phyloP scores from a whole-genome alignment of 108 stramenopile genomes.

The Parietichytrium sp. region DNA sequence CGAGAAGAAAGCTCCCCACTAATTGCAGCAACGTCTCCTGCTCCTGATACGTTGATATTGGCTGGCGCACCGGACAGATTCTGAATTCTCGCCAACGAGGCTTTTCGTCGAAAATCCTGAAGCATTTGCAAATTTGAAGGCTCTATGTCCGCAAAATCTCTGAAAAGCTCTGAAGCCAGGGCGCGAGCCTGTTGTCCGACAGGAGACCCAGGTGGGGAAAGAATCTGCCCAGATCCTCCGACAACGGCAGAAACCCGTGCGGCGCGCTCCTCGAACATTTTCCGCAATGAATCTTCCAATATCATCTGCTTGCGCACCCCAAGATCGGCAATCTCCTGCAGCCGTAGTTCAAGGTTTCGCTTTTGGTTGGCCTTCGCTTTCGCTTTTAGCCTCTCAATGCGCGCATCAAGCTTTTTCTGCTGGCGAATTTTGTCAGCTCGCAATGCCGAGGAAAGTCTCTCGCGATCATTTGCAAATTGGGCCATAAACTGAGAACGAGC shows the following conservation, averaged over 20 bases:
- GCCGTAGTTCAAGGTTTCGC: neutral
- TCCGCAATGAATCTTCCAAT: neutral
- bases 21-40: too few species aligned
- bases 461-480: neutral
- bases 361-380: neutral
- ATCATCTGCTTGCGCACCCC: neutral
- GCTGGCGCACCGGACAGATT: too few species aligned
- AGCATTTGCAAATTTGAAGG: too few species aligned
- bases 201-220: conserved; percentile 1
- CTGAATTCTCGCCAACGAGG: too few species aligned
- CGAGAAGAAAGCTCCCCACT: too few species aligned
- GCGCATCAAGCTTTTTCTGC: neutral
- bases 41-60: too few species aligned
- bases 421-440: conserved; percentile 24
- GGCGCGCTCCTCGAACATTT: neutral
- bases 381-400: conserved; percentile 3
- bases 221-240: neutral
- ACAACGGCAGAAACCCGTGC: neutral
- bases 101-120: too few species aligned
- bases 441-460: neutral
- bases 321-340: conserved; percentile 14
- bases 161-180: too few species aligned
- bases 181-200: too few species aligned
- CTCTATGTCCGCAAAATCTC: too few species aligned
- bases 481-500: neutral